A percentile compares a stretch with the other conserved stretches of the same genome.
Evolutionary conservation across 2,329 filamentous ascomycete species (phyloP).

Genomic region (Intubia oerlemansii): DNA sequence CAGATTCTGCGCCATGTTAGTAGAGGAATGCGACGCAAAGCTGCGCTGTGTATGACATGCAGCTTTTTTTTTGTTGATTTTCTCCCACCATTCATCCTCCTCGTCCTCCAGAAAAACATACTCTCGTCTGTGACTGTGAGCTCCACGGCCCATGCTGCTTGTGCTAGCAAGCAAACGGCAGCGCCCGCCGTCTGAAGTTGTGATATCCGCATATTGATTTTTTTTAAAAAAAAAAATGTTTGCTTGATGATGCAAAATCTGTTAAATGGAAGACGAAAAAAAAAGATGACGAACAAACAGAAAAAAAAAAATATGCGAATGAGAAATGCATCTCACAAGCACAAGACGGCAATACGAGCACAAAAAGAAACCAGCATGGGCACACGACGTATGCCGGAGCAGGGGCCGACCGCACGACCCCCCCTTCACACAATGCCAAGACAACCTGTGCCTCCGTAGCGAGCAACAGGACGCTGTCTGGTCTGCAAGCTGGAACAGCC

Average conservation of each 20-base stretch:
- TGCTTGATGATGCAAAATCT: neutral
- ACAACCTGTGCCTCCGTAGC: too few relatives aligned
- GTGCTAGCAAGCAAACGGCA: constrained; percentile 6
- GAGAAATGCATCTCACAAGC: too few relatives aligned
- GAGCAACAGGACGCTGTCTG: too few relatives aligned
- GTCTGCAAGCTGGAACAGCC: too few relatives aligned
- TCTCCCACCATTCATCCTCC: too few relatives aligned
- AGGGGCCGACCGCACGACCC: too few relatives aligned
- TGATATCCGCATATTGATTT: constrained; percentile 1
- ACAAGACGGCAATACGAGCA: too few relatives aligned
- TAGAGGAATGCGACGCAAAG: too few relatives aligned
- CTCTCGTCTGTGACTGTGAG: constrained; percentile 5
- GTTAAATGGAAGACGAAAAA: neutral
- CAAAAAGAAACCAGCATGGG: too few relatives aligned
- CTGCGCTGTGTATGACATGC: too few relatives aligned
- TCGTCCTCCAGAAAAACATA: neutral
- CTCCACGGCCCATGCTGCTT: constrained; percentile 5
- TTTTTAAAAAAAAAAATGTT: neutral
- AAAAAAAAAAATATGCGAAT: neutral
- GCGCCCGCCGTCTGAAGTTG: constrained; percentile 2
- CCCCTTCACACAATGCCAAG: too few relatives aligned
- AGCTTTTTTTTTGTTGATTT: neutral
- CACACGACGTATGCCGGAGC: too few relatives aligned
- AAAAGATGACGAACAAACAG: neutral
- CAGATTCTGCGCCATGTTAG: constrained; percentile 19